phyloP scores from a whole-genome alignment of 129 eudicot genomes.

The Apium graveolens region DNA sequence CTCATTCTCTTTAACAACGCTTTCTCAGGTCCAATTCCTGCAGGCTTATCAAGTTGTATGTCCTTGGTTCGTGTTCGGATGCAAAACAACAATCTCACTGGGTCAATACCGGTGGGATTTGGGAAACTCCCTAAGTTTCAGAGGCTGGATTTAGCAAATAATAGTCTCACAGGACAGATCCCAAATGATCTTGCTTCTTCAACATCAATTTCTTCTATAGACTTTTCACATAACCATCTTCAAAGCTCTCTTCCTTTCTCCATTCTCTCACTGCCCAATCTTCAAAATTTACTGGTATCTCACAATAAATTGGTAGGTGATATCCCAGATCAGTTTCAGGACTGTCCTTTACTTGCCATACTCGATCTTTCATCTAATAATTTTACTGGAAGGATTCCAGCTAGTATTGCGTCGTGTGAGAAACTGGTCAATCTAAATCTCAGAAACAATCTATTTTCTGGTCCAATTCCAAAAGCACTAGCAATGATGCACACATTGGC shows the following conservation, averaged over 20 bases:
- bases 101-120: constrained; percentile 68
- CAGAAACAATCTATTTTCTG: constrained; percentile 45
- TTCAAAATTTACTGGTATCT: constrained; percentile 61
- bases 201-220: constrained; percentile 68
- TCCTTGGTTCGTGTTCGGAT: constrained; percentile 75
- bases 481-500: constrained; percentile 72
- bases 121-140: constrained; percentile 65
- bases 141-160: constrained; percentile 70
- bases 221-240: constrained; percentile 57
- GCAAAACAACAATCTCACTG: constrained; percentile 67
- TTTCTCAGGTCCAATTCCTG: constrained; percentile 63
- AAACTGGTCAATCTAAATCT: constrained; percentile 59
- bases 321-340: constrained; percentile 84
- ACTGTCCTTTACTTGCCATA: constrained; percentile 63
- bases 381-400: constrained; percentile 61
- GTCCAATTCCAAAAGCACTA: constrained; percentile 53
- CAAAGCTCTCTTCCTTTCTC: constrained; percentile 64
- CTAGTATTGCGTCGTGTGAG: constrained; percentile 71
- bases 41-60: constrained; percentile 39
- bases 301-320: constrained; percentile 52
- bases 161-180: constrained; percentile 72
- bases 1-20: constrained; percentile 64
- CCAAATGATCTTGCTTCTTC: constrained; percentile 59
- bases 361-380: constrained; percentile 83
- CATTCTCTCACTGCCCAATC: constrained; percentile 57